Evolutionary conservation across 164 flowering plant genomes (phyloP), one percentile per base, ranked within the genome.

Genomic region (Akebia trifoliata): DNA sequence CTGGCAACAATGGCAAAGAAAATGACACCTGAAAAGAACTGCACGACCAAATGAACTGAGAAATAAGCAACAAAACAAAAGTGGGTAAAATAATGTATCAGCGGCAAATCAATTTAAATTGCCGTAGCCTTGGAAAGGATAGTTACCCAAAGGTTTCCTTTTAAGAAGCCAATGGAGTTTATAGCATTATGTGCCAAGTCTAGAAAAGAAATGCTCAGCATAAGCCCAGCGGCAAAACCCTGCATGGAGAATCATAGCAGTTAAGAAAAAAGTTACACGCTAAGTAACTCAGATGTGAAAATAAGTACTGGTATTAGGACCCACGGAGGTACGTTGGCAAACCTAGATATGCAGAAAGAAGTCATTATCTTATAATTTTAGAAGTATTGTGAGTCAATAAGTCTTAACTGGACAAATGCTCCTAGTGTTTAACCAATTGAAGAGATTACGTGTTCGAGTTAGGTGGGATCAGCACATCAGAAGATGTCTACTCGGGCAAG

Each of bases 161-260:
- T 87, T 57, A 93, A 75, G 77, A 93, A 90, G 43, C 98, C 98
- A 67, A 87, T 81, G 29, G 96, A 78, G 70, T 93, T 93, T 3
- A 90, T 67, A 51, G 97, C 92, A 76, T 93, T 87, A 72, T 87
- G 97, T 56, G 98, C 98, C 81, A 90, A 77, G 76, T 93, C 97
- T 1, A 93, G 69, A 75, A 93, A 93, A 25, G 98, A 93, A 69
- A 93, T 93, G 81, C 97, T 84, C 69, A 93, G 72, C 97, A 93
- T 90, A 40, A 93, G 84, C 38, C 99, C 99, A 1, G 96, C 95
- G 62, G 99, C 97, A 76, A 93, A 93, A 15, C 97, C 99, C 94
- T 92, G 75, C 57, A 77, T 6, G 36, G 11, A 57, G 15, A 47
- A 65, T 32, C 32, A 25, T 28, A 30, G 22, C 15, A 10, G 4